Conservation (phyloP, 768 basidiomycete genomes). For the Russula abietina region DNA sequence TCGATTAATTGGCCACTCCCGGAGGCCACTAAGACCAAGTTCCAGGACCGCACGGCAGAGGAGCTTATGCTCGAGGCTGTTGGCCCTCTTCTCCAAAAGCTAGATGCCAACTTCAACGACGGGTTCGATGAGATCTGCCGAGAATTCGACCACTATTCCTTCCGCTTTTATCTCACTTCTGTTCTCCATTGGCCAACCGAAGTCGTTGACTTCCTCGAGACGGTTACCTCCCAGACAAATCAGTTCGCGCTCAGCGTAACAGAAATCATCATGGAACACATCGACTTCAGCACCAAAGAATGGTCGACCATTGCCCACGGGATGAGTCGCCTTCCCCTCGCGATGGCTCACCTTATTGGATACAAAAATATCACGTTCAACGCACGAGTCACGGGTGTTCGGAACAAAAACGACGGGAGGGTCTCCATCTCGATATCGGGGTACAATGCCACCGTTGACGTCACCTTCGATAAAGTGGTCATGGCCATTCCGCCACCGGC, state of each 20-base stretch:
- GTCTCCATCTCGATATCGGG: constrained; percentile 15
- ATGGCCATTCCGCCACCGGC: constrained; percentile 28
- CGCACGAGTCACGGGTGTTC: constrained; percentile 24
- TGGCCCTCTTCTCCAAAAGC: constrained; percentile 14
- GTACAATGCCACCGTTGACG: not conserved
- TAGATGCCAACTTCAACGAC: constrained; percentile 19
- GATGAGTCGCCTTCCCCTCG: constrained; percentile 27
- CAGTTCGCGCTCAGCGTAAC: constrained; percentile 29
- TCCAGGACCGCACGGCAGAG: constrained; percentile 17
- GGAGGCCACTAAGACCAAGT: not conserved
- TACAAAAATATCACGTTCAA: constrained; percentile 25
- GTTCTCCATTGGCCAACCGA: constrained; percentile 20
- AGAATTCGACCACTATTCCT: constrained; percentile 24
- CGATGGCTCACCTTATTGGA: constrained; percentile 26
- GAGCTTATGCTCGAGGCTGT: constrained; percentile 22
- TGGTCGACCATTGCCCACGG: constrained; percentile 26
- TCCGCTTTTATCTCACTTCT: constrained; percentile 24
- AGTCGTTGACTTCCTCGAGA: constrained; percentile 28
- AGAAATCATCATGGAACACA: constrained; percentile 28
- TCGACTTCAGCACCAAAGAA: constrained; percentile 26
- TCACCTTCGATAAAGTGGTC: constrained; percentile 25
- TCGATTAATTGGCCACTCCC: constrained; percentile 18
- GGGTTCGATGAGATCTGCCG: constrained; percentile 23
- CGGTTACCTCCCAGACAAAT: constrained; percentile 27
- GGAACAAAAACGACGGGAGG: constrained; percentile 16